These are phyloP conservation scores for Coelastrella sp. DNA, from an alignment of 139 green algal species.

Conservation along the genomic window DNA sequence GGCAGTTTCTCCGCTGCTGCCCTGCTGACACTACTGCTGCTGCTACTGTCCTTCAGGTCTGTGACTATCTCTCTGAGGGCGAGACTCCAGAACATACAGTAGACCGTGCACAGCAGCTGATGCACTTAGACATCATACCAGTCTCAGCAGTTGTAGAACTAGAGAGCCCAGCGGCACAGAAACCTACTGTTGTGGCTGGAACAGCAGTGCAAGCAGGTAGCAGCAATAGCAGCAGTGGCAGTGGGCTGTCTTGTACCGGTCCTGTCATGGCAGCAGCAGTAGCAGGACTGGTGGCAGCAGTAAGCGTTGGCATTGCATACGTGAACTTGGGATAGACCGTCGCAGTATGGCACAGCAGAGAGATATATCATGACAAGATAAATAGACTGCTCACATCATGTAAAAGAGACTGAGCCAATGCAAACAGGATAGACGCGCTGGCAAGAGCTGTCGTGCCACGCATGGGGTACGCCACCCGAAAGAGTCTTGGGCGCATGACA, in stretches of 20 bases:
- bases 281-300: conserved; percentile 45
- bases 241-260: conserved; percentile 11
- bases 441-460: no score
- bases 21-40: not conserved
- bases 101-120: conserved; percentile 29
- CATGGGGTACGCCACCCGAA: no score
- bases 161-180: not conserved
- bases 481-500: no score
- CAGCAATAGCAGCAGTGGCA: not conserved
- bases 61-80: conserved; percentile 52
- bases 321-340: not conserved
- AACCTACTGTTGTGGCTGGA: not conserved
- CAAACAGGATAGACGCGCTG: no score
- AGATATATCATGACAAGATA: no score
- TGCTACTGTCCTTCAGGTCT: conserved; percentile 17
- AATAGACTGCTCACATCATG: no score
- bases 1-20: not conserved
- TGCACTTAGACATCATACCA: not conserved
- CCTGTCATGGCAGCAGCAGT: conserved; percentile 35
- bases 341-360: no score
- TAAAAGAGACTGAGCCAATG: no score
- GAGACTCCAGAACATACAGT: conserved; percentile 20
- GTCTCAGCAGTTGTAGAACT: conserved; percentile 10
- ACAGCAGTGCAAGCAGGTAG: not conserved
- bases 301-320: conserved; percentile 34